Base-by-base conservation (phyloP, 306 rosid species). In the Lathyrus sativus region DNA sequence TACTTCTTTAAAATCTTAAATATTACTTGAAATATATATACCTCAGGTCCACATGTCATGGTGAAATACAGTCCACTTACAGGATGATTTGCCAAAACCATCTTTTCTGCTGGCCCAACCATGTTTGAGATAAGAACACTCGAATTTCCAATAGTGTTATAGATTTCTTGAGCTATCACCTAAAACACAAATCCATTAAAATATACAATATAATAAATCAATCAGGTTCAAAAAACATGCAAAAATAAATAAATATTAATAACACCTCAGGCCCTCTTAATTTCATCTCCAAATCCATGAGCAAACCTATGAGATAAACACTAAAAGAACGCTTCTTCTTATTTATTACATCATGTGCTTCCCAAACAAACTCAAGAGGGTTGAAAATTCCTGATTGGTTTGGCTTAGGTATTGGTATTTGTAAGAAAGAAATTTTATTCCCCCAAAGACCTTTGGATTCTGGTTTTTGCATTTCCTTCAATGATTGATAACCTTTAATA, bases 201-300 rank as follows among this genome's bases (percentile, higher is more conserved):
- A 26, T 26, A 26, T 2, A 26, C 4, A 26, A 26, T 3, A 26
- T 26, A 1, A 26, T 26, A 26, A 26, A 26, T 26, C 4, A 26
- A 26, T 3, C 4, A 26, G 4, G 4, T 4, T 26, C 29, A 1
- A 26, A 26, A 26, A 26, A 26, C 29, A 3, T 3, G 29, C 4
- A 26, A 26, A 26, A 26, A 26, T 26, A 26, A 26, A 26, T 26
- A 26, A 26, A 26, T 26, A 3, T 26, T 26, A 26, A 26, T 26
- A 24, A 24, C 29, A 85, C 91, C 95, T 86, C 85, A 0, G 58
- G 72, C 3, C 91, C 91, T 69, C 71, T 82, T 38, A 84, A n/a
- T 67, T 78, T 88, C 75, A 76, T 78, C 62, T 82, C 67, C 62
- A 74, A 9, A 22, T 66, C 76, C 51, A 80, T 26, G 7, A 85